Conservation (phyloP, 371 early-diverging fungal species). For the Mortierella polycephala region DNA sequence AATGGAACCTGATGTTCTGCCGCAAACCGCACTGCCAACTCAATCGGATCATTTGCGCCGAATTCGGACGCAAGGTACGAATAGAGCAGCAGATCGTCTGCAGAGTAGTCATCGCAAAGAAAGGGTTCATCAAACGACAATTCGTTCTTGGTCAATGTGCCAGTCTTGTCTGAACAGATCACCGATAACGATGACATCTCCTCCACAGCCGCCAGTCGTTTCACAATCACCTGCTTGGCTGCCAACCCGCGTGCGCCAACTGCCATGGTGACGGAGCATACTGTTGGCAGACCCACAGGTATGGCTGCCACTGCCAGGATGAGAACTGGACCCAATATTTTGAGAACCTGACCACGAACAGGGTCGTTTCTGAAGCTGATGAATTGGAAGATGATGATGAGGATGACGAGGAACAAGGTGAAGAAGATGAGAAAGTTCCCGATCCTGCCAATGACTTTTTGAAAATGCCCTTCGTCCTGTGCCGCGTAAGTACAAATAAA, state of each 20-base stretch:
- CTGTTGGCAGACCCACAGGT: slow-evolving; percentile 95
- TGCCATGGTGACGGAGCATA: slow-evolving; percentile 96
- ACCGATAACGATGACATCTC: slow-evolving; percentile 93
- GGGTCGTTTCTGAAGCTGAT: slow-evolving; percentile 34
- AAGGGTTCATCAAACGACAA: slow-evolving; percentile 87
- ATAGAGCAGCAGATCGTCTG: slow-evolving; percentile 80
- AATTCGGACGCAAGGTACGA: slow-evolving; percentile 88
- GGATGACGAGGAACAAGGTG: slow-evolving; percentile 67
- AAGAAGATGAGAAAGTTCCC: slow-evolving; percentile 58
- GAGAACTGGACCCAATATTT: slow-evolving; percentile 56
- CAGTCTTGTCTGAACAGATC: slow-evolving; percentile 97
- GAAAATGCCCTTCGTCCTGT: slow-evolving; percentile 88
- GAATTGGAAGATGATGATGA: slow-evolving; percentile 79
- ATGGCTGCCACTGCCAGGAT: slow-evolving; percentile 93
- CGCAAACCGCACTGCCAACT: slow-evolving; percentile 82
- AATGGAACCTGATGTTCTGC: slow-evolving; percentile 76
- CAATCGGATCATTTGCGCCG: slow-evolving; percentile 90
- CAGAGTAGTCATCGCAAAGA: slow-evolving; percentile 76
- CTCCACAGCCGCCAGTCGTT: slow-evolving; percentile 93
- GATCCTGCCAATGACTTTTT: slow-evolving; percentile 59
- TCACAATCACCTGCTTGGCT: slow-evolving; percentile 92
- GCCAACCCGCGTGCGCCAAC: slow-evolving; percentile 93
- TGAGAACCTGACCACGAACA: slow-evolving; percentile 37
- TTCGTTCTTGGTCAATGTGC: slow-evolving; percentile 93
- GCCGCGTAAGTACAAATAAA: not conserved